Evolutionary conservation across 2,329 filamentous ascomycete genomes (phyloP).

Genomic region (Aureobasidium vineae): DNA sequence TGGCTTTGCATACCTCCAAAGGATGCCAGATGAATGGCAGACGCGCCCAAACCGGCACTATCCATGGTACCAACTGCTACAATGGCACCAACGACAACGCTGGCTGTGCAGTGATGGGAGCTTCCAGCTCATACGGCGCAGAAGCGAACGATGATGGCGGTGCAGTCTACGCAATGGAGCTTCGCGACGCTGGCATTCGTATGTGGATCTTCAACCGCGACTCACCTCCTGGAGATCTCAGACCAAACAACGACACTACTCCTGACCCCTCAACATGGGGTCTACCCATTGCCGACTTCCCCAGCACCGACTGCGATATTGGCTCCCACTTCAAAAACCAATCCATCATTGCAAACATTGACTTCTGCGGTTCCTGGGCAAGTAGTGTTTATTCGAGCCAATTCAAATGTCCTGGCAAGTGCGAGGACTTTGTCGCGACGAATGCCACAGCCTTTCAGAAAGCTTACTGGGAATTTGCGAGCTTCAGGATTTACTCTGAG

Average conservation of each 20-base stretch:
- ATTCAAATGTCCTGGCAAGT: constrained; percentile 53
- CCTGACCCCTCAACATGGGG: constrained; percentile 66
- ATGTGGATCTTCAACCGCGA: constrained; percentile 43
- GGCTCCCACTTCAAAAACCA: constrained; percentile 61
- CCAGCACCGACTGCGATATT: constrained; percentile 61
- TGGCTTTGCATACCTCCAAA: constrained; percentile 40
- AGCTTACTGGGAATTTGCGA: constrained; percentile 58
- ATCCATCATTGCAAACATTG: constrained; percentile 65
- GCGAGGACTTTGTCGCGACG: constrained; percentile 57
- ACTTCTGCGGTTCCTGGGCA: constrained; percentile 60
- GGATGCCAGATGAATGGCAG: constrained; percentile 37
- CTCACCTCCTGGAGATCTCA: constrained; percentile 44
- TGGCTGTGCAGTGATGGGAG: constrained; percentile 60
- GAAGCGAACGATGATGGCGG: constrained; percentile 48
- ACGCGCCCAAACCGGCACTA: constrained; percentile 71
- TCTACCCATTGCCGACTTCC: constrained; percentile 61
- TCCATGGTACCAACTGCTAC: constrained; percentile 40
- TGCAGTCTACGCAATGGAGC: constrained; percentile 57
- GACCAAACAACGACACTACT: constrained; percentile 39
- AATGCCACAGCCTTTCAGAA: constrained; percentile 56
- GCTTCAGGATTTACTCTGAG: constrained; percentile 27
- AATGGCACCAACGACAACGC: constrained; percentile 43
- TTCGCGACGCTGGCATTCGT: constrained; percentile 60
- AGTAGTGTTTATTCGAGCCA: constrained; percentile 37
- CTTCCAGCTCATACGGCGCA: constrained; percentile 36